Evolutionary conservation across 345 rosid genomes (phyloP).

Genomic region (Trapa incisa): DNA sequence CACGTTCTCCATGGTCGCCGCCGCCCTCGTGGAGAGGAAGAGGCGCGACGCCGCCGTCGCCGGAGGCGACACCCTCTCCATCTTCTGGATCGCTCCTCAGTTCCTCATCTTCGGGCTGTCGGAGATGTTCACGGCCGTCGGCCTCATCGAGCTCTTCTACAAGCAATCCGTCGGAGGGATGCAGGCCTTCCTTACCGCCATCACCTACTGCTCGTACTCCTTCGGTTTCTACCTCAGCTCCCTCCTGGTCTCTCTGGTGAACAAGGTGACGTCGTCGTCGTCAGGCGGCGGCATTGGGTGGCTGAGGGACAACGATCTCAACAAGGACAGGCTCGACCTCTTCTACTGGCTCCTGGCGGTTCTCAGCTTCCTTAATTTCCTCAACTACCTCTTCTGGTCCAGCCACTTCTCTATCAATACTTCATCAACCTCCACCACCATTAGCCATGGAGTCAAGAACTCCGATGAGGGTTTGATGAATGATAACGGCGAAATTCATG

Average conservation of each 20-base stretch:
- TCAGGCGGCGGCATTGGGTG: slow-evolving; percentile 38
- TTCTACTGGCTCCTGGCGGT: slow-evolving; percentile 86
- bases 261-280: slow-evolving; percentile 35
- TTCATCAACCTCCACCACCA: background rate
- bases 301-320: slow-evolving; percentile 69
- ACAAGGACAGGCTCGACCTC: slow-evolving; percentile 82
- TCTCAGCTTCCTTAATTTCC: slow-evolving; percentile 71
- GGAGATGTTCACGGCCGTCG: slow-evolving; percentile 94
- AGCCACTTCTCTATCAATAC: slow-evolving; percentile 36
- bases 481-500: too few relatives aligned
- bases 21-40: slow-evolving; percentile 75
- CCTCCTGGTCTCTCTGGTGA: slow-evolving; percentile 68
- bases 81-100: slow-evolving; percentile 92
- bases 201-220: slow-evolving; percentile 87
- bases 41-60: slow-evolving; percentile 46
- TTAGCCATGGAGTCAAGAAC: background rate
- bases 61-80: slow-evolving; percentile 34
- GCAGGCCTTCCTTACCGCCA: slow-evolving; percentile 74
- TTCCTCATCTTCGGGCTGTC: slow-evolving; percentile 82
- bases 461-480: background rate
- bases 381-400: slow-evolving; percentile 76
- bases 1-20: slow-evolving; percentile 88
- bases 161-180: slow-evolving; percentile 73
- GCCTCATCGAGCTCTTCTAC: slow-evolving; percentile 90
- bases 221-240: slow-evolving; percentile 92